Evolutionary conservation across 2,329 filamentous ascomycete genomes (phyloP), one percentile per base, ranked within the genome.

Genomic region (Tolypocladium pustulatum): DNA sequence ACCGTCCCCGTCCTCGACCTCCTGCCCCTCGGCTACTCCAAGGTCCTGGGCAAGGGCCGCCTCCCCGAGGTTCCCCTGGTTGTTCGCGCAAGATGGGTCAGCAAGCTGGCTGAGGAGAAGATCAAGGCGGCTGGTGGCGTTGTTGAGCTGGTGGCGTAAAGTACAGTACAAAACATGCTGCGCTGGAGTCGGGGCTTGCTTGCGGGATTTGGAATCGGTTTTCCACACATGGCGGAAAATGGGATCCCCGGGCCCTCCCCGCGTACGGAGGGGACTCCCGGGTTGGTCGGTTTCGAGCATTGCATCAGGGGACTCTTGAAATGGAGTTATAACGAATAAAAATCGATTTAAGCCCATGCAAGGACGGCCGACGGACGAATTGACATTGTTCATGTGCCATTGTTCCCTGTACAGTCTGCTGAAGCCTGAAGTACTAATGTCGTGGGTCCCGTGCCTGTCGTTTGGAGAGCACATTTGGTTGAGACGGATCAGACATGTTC

Each of bases 1-100:
- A 96, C 90, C 76, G 91, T 93, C 65, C 94, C 94, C 75, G 94
- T 99, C 74, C 87, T 99, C 82, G 93, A 99, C 82, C 90, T 99
- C 77, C 88, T 97, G 66, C 84, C 91, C 71, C 88, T 96, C 78
- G 94, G 95, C 71, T 99, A 97, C 87, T 90, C 91, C 75, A 99
- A 99, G 84, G 87, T 99, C 68, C 89, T 99, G 75, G 95, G 94
- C 77, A 99, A 99, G 87, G 94, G 94, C 79, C 88, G 93, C 74
- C 83, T 97, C 72, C 93, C 94, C 73, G 83, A 93, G 74, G 85
- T 97, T 72, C 94, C 94, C 68, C 79, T 99, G 72, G 90, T 99
- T 72, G 92, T 99, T 68, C 90, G 90, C 75, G 93, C 94, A 69
- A 84, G 94, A 76, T 97, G 91, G 83, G 90, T 99, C 80, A 91